Base-by-base conservation (phyloP, 495 filamentous ascomycete species). In the Arthonia radiata region DNA sequence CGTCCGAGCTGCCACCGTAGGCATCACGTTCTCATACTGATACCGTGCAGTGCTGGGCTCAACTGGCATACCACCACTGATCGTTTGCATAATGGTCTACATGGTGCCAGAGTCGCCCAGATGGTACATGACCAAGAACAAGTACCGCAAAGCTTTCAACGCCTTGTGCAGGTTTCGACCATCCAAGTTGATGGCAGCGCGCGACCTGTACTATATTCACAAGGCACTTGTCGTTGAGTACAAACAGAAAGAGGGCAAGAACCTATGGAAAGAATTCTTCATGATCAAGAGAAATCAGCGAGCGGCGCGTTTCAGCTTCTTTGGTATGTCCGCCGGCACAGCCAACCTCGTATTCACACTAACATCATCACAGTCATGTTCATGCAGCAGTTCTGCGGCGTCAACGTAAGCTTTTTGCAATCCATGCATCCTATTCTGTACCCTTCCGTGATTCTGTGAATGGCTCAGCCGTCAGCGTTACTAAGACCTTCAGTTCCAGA, bases 21-120 rank as follows among this genome's bases (percentile, higher is more conserved):
- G n/a, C n/a, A n/a, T n/a, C n/a, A n/a, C n/a, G n/a, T n/a, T n/a
- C n/a, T n/a, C n/a, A n/a, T n/a, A n/a, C n/a, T n/a, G n/a, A n/a
- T n/a, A n/a, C n/a, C n/a, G n/a, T n/a, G n/a, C n/a, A n/a, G n/a
- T 83, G 78, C 62, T 90, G 55, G 74, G 60, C 3, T 80, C 73
- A 7, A 69, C 79, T 8, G 57, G 72, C 46, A 46, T 89, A 5
- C 77, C 73, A 0, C 67, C 76, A 13, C 42, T 83, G 17, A 39
- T 81, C 29, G 71, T 80, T 32, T 64, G 61, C 44, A 51, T 41
- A 17, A 66, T 71, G 30, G 70, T 81, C 13, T 83, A 67, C 43
- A 39, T 67, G 16, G 77, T 67, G 29, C 75, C 78, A 0, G 75
- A 82, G 46, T 69, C 63, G 7, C 71, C 73, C 12, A 59, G 77